Evolutionary conservation across 768 basidiomycete species (phyloP).

Genomic region (Suillus occidentalis): DNA sequence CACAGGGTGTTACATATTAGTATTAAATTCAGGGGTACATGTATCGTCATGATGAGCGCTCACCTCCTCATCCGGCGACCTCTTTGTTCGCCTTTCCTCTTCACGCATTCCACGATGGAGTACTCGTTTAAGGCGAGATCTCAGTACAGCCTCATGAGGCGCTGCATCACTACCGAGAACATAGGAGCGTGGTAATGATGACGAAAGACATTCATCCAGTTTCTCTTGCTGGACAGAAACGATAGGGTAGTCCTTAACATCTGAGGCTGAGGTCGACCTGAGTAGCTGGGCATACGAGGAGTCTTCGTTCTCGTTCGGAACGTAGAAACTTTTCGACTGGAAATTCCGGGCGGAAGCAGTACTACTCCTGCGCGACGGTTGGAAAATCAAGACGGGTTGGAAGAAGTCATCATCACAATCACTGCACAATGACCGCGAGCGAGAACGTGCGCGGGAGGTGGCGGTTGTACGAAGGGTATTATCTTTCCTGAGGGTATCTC

Average conservation of each 20-base stretch:
- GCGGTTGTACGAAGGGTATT: constrained; percentile 36
- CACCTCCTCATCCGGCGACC: constrained; percentile 24
- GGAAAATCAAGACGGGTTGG: constrained; percentile 28
- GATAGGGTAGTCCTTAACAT: constrained; percentile 16
- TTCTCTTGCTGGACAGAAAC: constrained; percentile 18
- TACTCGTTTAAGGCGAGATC: constrained; percentile 52
- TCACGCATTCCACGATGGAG: constrained; percentile 33
- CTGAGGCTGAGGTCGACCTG: constrained; percentile 28
- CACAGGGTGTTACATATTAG: constrained; percentile 7
- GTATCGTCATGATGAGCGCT: constrained; percentile 11
- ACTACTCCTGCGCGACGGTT: constrained; percentile 21
- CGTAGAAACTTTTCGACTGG: constrained; percentile 23
- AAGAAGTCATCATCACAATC: constrained; percentile 27
- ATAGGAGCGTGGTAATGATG: constrained; percentile 19
- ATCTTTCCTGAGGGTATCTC: constrained; percentile 56
- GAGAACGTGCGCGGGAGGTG: constrained; percentile 19
- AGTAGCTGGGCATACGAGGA: constrained; percentile 24
- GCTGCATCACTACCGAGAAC: constrained; percentile 25
- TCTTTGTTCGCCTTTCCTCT: constrained; percentile 11
- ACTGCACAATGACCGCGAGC: constrained; percentile 25
- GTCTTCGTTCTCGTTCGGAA: constrained; percentile 35
- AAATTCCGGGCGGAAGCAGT: constrained; percentile 17
- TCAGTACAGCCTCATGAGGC: constrained; percentile 55
- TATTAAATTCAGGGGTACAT: background rate
- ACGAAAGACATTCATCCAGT: constrained; percentile 19